Evolutionary conservation across 768 basidiomycete species (phyloP).

Genomic region (Pleurotus salmoneostramineus): DNA sequence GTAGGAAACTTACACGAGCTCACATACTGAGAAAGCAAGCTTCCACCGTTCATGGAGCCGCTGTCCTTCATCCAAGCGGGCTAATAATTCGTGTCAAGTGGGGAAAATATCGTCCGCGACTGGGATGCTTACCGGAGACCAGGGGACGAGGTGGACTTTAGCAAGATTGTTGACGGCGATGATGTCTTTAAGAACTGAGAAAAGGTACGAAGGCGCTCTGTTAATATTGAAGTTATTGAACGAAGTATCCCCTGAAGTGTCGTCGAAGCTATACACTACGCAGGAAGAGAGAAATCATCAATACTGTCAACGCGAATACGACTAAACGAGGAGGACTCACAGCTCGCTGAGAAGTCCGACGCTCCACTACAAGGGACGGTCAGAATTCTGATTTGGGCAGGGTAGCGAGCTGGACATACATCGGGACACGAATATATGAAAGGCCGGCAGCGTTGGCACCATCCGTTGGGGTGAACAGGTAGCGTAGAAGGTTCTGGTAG

Average conservation of each 20-base stretch:
- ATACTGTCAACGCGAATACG: background rate
- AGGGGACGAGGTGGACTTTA: constrained; percentile 60
- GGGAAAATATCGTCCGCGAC: background rate
- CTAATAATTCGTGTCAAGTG: constrained; percentile 24
- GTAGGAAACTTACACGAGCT: constrained; percentile 37
- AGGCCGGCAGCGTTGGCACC: constrained; percentile 62
- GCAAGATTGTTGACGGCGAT: constrained; percentile 46
- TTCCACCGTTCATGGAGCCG: constrained; percentile 65
- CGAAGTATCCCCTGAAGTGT: constrained; percentile 55
- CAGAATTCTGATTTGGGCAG: background rate
- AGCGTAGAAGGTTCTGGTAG: constrained; percentile 55
- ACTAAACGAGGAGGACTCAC: constrained; percentile 27
- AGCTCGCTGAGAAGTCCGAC: constrained; percentile 61
- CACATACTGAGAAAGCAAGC: constrained; percentile 44
- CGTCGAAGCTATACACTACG: constrained; percentile 65
- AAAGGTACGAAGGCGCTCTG: constrained; percentile 57
- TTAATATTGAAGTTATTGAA: constrained; percentile 56
- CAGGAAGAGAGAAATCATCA: background rate
- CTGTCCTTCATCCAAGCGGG: constrained; percentile 79
- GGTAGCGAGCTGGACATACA: constrained; percentile 17
- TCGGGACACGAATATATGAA: constrained; percentile 63
- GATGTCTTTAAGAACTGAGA: constrained; percentile 63
- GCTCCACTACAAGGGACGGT: constrained; percentile 36
- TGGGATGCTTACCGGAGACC: constrained; percentile 62
- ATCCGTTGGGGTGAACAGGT: constrained; percentile 61